Conservation (phyloP, 2,329 filamentous ascomycete species). For the Aspergillus sp. region DNA sequence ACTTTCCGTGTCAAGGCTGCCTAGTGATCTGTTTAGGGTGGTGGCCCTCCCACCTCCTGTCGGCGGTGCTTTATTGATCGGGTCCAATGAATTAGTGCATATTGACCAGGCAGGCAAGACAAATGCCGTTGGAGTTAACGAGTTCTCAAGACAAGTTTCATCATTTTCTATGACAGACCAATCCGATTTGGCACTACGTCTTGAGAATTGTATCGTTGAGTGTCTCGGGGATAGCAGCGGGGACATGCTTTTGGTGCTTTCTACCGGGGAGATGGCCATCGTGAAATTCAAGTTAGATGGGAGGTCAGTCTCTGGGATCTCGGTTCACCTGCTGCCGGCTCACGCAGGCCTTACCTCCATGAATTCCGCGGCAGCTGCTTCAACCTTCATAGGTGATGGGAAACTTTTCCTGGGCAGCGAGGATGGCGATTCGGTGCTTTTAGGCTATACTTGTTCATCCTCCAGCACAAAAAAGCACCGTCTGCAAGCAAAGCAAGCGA, state of each 20-base stretch:
- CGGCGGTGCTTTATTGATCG: conserved; percentile 83
- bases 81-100: conserved; percentile 88
- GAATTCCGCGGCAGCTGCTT: conserved; percentile 65
- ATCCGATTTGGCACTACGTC: conserved; percentile 72
- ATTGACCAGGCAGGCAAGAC: conserved; percentile 94
- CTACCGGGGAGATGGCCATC: conserved; percentile 71
- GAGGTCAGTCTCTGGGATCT: conserved; percentile 83
- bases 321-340: conserved; percentile 64
- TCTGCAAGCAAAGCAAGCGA: conserved; percentile 56
- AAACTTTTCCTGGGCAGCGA: conserved; percentile 84
- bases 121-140: conserved; percentile 88
- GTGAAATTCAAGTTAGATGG: conserved; percentile 86
- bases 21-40: conserved; percentile 82
- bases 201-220: conserved; percentile 81
- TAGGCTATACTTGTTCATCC: conserved; percentile 75
- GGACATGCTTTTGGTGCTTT: conserved; percentile 80
- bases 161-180: conserved; percentile 85
- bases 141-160: conserved; percentile 80
- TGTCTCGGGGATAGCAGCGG: conserved; percentile 73
- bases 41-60: conserved; percentile 82
- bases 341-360: conserved; percentile 67
- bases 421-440: conserved; percentile 73
- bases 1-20: conserved; percentile 79
- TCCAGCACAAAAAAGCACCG: conserved; percentile 61
- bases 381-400: conserved; percentile 67